phyloP scores from a whole-genome alignment of 345 rosid species.

The Ailanthus altissimus region DNA sequence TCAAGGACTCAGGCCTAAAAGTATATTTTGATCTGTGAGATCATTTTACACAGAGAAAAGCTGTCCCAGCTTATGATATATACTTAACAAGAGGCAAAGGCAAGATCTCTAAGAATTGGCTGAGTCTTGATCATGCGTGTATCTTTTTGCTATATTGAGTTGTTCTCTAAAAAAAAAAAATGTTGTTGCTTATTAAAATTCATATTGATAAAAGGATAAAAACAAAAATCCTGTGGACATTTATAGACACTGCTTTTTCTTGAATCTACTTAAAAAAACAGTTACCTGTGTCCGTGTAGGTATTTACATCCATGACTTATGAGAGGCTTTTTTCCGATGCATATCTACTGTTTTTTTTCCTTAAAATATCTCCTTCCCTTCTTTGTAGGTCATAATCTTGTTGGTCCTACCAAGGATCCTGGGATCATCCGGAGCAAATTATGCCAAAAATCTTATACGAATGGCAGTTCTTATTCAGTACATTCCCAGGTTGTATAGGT shows the following conservation, averaged over 20 bases:
- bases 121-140: not conserved
- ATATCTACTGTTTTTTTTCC: not conserved
- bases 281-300: not conserved
- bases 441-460: constrained; percentile 64
- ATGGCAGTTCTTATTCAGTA: constrained; percentile 67
- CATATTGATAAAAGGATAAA: not conserved
- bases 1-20: not conserved
- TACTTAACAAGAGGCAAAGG: not conserved
- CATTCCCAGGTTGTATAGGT: constrained; percentile 67
- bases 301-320: not conserved
- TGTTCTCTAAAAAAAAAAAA: not conserved
- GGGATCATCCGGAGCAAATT: constrained; percentile 58
- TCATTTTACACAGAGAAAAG: not conserved
- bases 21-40: not conserved
- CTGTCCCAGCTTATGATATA: not conserved
- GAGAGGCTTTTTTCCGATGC: constrained; percentile 4
- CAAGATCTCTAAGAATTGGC: not conserved
- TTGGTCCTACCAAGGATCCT: constrained; percentile 41
- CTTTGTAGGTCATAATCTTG: constrained; percentile 57
- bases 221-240: not conserved
- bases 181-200: not conserved
- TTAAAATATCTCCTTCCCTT: constrained; percentile 14
- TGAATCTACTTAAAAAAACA: not conserved
- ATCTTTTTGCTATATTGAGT: not conserved
- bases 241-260: not conserved